phyloP scores from a whole-genome alignment of 257 asterid species.

The Nicotiana knightiana region DNA sequence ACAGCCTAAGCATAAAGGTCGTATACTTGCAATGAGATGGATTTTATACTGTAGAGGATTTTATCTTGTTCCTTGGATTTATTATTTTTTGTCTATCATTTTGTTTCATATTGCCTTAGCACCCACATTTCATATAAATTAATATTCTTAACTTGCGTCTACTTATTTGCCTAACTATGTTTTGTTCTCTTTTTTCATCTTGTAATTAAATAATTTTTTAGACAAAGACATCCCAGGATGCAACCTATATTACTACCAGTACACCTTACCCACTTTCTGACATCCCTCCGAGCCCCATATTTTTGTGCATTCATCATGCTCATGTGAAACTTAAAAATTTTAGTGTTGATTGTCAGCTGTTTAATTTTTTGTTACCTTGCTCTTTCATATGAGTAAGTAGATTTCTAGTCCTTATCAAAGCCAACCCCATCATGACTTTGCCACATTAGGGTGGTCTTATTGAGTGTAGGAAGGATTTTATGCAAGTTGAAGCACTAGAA shows the following conservation, averaged over 20 bases:
- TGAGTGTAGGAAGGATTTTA: constrained; percentile 1
- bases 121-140: not conserved
- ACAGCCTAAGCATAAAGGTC: not conserved
- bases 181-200: not conserved
- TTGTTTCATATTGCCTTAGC: not conserved
- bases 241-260: not conserved
- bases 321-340: not conserved
- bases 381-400: not conserved
- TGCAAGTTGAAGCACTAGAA: not conserved
- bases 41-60: not conserved
- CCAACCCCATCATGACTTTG: not conserved
- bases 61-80: not conserved
- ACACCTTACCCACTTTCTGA: not conserved
- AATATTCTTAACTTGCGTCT: not conserved
- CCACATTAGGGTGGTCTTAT: not conserved
- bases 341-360: not conserved
- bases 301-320: not conserved
- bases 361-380: not conserved
- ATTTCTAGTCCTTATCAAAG: not conserved
- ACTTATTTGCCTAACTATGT: not conserved
- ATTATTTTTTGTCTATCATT: not conserved
- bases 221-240: not conserved
- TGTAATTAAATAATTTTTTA: not conserved
- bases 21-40: not conserved
- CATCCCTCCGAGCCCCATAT: not conserved